Evolutionary conservation across 345 rosid species (phyloP).

Genomic region (Eucalyptus grandis): DNA sequence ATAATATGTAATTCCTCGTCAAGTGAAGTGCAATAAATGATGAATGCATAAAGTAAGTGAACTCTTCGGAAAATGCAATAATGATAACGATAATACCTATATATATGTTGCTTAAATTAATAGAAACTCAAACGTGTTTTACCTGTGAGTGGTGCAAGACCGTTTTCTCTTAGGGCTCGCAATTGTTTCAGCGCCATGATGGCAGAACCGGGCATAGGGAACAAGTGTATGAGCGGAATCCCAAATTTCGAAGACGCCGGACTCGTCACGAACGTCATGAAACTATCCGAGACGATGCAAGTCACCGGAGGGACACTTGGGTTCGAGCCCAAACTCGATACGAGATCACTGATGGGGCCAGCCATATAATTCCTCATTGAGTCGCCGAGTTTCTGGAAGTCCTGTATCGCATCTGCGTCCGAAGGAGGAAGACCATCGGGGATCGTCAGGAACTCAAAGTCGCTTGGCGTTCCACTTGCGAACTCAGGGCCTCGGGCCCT

Average conservation of each 20-base stretch:
- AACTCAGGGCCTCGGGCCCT: not conserved
- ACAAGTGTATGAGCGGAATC: not conserved
- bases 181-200: not conserved
- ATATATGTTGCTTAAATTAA: too few relatives aligned
- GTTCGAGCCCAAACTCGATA: not conserved
- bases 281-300: not conserved
- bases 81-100: not conserved
- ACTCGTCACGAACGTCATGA: not conserved
- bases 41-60: not conserved
- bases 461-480: not conserved
- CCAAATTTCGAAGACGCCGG: not conserved
- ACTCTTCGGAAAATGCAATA: not conserved
- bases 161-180: not conserved
- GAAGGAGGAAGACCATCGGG: constrained; percentile 1
- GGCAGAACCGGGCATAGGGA: not conserved
- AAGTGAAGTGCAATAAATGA: not conserved
- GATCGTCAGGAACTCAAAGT: not conserved
- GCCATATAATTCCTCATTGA: not conserved
- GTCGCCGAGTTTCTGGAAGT: not conserved
- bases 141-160: constrained; percentile 2
- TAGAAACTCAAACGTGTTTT: not conserved
- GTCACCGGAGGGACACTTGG: not conserved
- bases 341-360: not conserved
- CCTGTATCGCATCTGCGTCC: not conserved
- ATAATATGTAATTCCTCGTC: not conserved